phyloP scores from a whole-genome alignment of 176 grass and related monocot species.

The Ampelocalamus luodianensis region DNA sequence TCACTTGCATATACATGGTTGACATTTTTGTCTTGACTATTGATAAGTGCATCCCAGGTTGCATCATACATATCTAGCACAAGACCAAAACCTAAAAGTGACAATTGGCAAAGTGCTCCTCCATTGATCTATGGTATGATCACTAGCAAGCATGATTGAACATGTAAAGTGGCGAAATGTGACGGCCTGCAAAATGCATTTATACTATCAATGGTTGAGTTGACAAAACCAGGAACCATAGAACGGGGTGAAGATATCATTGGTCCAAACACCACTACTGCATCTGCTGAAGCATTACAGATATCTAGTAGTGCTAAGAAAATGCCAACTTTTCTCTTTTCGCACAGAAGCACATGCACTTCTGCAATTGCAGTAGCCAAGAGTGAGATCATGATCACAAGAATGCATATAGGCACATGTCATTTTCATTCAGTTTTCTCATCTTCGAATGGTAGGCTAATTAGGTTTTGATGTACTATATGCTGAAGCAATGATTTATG shows the following conservation, averaged over 20 bases:
- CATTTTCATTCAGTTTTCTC: neutral
- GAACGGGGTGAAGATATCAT: neutral
- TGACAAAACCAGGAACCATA: constrained; percentile 8
- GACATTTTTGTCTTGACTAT: neutral
- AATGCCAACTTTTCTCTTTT: neutral
- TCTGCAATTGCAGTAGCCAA: neutral
- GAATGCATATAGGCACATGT: neutral
- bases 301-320: constrained; percentile 11
- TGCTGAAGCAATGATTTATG: neutral
- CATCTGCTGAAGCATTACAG: neutral
- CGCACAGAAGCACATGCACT: neutral
- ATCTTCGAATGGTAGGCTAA: constrained; percentile 2
- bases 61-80: neutral
- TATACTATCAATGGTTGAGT: constrained; percentile 13
- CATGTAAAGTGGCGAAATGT: neutral
- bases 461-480: neutral
- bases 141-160: neutral
- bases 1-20: neutral
- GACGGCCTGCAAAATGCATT: constrained; percentile 19
- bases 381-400: neutral
- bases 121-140: neutral
- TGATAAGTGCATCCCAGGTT: neutral
- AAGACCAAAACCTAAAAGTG: neutral
- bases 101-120: neutral
- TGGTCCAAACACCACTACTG: neutral